These are phyloP conservation scores for Eucalyptus caleyi DNA, from an alignment of 345 rosid species.

Conservation along the genomic window DNA sequence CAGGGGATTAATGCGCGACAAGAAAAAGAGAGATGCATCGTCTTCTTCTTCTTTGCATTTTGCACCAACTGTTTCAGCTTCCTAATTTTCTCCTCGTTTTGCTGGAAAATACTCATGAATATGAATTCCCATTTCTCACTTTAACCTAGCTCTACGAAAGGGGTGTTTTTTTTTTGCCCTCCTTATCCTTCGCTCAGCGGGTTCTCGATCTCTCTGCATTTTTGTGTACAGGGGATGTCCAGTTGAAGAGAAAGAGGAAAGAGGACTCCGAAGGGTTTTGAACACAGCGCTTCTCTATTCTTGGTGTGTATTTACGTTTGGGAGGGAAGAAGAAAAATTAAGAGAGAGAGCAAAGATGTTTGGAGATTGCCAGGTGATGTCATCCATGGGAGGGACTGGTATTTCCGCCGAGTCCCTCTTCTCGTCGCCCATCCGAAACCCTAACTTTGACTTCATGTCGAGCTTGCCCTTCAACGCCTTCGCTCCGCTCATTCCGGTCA, in stretches of 20 bases:
- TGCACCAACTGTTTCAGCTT: neutral
- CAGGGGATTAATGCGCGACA: neutral
- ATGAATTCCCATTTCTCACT: neutral
- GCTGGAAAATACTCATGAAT: neutral
- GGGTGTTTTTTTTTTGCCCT: neutral
- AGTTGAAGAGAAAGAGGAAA: neutral
- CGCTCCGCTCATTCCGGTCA: slow-evolving; percentile 52
- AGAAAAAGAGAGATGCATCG: neutral
- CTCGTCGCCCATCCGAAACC: slow-evolving; percentile 59
- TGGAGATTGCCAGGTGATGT: slow-evolving; percentile 62
- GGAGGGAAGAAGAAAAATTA: neutral
- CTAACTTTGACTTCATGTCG: slow-evolving; percentile 56
- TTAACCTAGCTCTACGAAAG: neutral
- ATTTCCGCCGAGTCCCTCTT: slow-evolving; percentile 47
- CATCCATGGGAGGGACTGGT: slow-evolving; percentile 48
- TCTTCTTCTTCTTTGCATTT: neutral
- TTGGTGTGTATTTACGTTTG: neutral
- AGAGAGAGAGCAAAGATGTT: slow-evolving; percentile 23
- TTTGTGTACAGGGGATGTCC: neutral
- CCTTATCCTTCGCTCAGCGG: neutral
- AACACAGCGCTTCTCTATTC: neutral
- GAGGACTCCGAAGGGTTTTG: neutral
- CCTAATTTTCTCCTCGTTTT: neutral
- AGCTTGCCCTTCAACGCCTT: slow-evolving; percentile 48
- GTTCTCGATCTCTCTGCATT: neutral